Conservation (phyloP, 108 stramenopile genomes). For the Thalassiosira profunda region DNA sequence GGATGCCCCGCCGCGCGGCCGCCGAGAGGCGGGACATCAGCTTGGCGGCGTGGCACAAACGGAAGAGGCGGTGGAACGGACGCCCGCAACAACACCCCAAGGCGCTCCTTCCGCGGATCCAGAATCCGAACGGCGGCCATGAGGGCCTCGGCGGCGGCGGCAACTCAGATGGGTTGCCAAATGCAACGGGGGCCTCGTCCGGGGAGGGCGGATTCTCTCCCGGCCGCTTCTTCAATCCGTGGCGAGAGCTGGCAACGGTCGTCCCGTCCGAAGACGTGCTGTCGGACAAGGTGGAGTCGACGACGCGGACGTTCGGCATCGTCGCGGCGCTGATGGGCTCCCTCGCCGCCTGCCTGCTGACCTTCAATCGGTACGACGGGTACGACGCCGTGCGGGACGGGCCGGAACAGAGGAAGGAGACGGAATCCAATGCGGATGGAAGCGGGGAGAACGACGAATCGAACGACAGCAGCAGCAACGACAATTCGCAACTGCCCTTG, state of each 20-base stretch:
- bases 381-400: slow-evolving; percentile 17
- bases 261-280: slow-evolving; percentile 29
- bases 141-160: too few species aligned
- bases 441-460: neutral
- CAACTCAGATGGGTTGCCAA: too few species aligned
- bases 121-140: too few species aligned
- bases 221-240: slow-evolving; percentile 32
- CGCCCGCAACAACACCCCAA: too few species aligned
- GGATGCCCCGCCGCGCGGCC: too few species aligned
- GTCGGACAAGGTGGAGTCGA: slow-evolving; percentile 34
- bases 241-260: slow-evolving; percentile 23
- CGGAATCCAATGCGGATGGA: neutral
- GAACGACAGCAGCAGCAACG: neutral
- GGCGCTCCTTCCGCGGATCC: too few species aligned
- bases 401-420: neutral
- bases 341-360: slow-evolving; percentile 27
- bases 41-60: too few species aligned
- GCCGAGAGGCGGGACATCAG: too few species aligned
- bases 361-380: slow-evolving; percentile 36
- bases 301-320: slow-evolving; percentile 44
- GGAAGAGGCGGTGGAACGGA: too few species aligned
- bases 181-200: neutral
- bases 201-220: slow-evolving; percentile 13
- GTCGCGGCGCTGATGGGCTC: slow-evolving; percentile 45
- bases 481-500: neutral